Percentiles rank a stretch among this genome's conserved stretches.
phyloP scores from a whole-genome alignment of 164 flowering plant species.

The Akebia trifoliata region DNA sequence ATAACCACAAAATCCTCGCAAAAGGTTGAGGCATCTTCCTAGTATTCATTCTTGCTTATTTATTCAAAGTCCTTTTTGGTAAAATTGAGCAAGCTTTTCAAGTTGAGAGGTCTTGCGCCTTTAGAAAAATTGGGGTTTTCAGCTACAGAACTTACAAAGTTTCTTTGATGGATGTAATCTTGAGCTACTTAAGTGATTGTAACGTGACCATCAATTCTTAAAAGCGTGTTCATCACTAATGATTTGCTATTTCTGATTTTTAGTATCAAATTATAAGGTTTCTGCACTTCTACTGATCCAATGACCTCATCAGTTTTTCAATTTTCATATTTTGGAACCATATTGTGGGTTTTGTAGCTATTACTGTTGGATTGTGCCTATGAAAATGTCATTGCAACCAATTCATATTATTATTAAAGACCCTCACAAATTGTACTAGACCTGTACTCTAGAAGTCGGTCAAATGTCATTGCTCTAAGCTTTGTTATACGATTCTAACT shows the following conservation, averaged over 20 bases:
- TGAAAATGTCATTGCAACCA: too few relatives aligned
- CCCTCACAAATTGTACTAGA: too few relatives aligned
- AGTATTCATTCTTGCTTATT: background rate
- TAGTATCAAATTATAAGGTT: too few relatives aligned
- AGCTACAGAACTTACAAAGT: slow-evolving; percentile 2
- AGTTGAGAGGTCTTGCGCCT: background rate
- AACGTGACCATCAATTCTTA: background rate
- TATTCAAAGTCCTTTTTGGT: background rate
- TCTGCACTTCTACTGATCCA: too few relatives aligned
- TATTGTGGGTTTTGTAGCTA: too few relatives aligned
- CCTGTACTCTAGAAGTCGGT: too few relatives aligned
- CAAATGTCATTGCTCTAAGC: too few relatives aligned
- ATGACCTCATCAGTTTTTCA: too few relatives aligned
- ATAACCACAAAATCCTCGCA: background rate
- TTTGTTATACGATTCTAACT: too few relatives aligned
- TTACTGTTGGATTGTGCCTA: too few relatives aligned
- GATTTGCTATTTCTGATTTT: background rate
- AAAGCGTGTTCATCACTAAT: background rate
- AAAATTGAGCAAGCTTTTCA: background rate
- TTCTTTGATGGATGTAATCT: slow-evolving; percentile 12
- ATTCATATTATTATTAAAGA: too few relatives aligned
- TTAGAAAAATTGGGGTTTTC: slow-evolving; percentile 1
- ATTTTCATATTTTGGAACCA: too few relatives aligned
- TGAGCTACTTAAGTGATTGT: background rate
- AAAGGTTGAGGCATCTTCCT: background rate